These are phyloP conservation scores for Lipomyces anomalus DNA, from an alignment of 805 yeast species.

Conservation along the genomic window DNA sequence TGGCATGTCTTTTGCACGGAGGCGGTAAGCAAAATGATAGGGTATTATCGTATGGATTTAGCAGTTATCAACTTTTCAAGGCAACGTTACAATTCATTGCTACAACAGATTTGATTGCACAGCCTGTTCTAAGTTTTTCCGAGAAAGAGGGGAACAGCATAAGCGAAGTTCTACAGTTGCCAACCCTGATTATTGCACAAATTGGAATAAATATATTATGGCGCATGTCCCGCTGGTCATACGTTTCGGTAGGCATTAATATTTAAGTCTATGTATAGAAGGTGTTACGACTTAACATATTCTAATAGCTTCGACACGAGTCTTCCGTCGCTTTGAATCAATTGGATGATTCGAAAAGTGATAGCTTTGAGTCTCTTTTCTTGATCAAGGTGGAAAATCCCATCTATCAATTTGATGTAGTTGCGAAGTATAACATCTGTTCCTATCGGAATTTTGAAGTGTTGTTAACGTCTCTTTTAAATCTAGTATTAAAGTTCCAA, in stretches of 20 bases:
- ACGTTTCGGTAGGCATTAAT: slow-evolving; percentile 4
- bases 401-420: slow-evolving; percentile 57
- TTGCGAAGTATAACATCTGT: not conserved
- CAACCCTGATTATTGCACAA: too few relatives aligned
- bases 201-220: slow-evolving; percentile 17
- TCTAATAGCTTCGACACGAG: slow-evolving; percentile 47
- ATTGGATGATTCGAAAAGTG: slow-evolving; percentile 73
- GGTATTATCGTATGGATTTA: slow-evolving; percentile 77
- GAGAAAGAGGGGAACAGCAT: not conserved
- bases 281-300: not conserved
- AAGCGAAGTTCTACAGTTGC: too few relatives aligned
- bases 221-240: slow-evolving; percentile 13
- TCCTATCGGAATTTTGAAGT: not conserved
- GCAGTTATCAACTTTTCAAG: slow-evolving; percentile 88
- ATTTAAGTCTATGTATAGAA: not conserved
- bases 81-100: slow-evolving; percentile 81
- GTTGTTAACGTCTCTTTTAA: not conserved
- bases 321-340: slow-evolving; percentile 64
- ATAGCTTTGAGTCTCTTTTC: slow-evolving; percentile 75
- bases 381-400: slow-evolving; percentile 49
- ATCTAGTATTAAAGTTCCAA: slow-evolving; percentile 9
- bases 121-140: slow-evolving; percentile 14
- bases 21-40: slow-evolving; percentile 59
- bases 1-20: slow-evolving; percentile 78
- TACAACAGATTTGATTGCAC: slow-evolving; percentile 56